Evolutionary conservation across 2,329 filamentous ascomycete species (phyloP).

Genomic region (Fonsecaea nubica): DNA sequence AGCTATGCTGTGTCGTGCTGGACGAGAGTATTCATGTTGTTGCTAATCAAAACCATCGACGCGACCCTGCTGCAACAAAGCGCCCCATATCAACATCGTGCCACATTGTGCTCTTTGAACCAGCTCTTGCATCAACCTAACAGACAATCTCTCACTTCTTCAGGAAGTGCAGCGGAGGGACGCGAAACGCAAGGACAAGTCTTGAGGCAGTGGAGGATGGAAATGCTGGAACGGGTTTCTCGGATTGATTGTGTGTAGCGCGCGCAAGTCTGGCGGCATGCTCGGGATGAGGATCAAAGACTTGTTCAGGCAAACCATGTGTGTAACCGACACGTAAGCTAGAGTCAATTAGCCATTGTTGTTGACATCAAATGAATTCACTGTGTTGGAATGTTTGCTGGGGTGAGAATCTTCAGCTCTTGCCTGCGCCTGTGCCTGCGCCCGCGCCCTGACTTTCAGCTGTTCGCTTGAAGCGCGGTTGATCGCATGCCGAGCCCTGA

Average conservation of each 20-base stretch:
- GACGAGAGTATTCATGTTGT: background rate
- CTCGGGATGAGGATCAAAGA: background rate
- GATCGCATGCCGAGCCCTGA: slow-evolving; percentile 20
- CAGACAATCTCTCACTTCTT: background rate
- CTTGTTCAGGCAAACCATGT: background rate
- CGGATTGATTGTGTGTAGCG: background rate
- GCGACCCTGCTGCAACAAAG: background rate
- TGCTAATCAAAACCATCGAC: background rate
- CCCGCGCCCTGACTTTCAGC: slow-evolving; percentile 7
- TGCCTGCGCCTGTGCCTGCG: slow-evolving; percentile 10
- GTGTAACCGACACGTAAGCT: background rate
- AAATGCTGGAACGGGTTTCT: background rate
- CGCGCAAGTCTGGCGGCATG: background rate
- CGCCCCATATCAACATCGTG: background rate
- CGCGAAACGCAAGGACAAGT: background rate
- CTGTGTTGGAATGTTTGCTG: slow-evolving; percentile 5
- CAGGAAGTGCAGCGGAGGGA: background rate
- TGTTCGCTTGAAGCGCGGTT: slow-evolving; percentile 12
- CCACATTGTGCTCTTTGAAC: background rate
- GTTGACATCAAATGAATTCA: slow-evolving; percentile 11
- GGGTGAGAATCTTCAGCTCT: slow-evolving; percentile 15
- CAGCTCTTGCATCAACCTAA: background rate
- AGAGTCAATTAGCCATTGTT: background rate
- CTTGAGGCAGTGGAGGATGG: background rate
- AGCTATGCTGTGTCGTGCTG: background rate